phyloP scores from a whole-genome alignment of 495 filamentous ascomycete genomes.

The Poronia punctata region DNA sequence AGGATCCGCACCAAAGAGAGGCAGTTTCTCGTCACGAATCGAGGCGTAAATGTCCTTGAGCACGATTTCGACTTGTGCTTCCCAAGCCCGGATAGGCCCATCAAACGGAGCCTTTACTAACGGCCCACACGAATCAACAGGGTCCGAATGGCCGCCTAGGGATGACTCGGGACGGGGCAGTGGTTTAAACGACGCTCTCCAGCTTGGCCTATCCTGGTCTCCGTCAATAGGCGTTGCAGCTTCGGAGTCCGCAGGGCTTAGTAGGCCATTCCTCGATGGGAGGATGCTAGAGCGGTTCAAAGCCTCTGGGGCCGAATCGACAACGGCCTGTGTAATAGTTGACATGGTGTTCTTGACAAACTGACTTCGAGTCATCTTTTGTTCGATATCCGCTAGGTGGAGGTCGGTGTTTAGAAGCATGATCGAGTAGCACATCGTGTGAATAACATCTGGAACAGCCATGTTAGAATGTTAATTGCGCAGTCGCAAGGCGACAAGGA shows the following conservation, averaged over 20 bases:
- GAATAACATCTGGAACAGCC: slow-evolving; percentile 67
- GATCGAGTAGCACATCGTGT: slow-evolving; percentile 94
- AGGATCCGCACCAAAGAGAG: slow-evolving; percentile 62
- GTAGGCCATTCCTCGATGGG: slow-evolving; percentile 27
- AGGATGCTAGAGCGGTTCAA: slow-evolving; percentile 50
- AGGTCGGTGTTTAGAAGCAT: slow-evolving; percentile 94
- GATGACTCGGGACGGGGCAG: slow-evolving; percentile 38
- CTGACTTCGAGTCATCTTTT: slow-evolving; percentile 90
- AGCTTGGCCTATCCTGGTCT: slow-evolving; percentile 37
- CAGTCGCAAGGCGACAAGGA: neutral
- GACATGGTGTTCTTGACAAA: slow-evolving; percentile 97
- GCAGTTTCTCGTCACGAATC: slow-evolving; percentile 77
- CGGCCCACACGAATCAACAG: slow-evolving; percentile 46
- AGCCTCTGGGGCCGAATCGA: slow-evolving; percentile 60
- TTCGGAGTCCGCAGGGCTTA: slow-evolving; percentile 23
- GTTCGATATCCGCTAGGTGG: slow-evolving; percentile 86
- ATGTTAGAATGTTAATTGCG: slow-evolving; percentile 7
- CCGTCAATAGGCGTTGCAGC: slow-evolving; percentile 31
- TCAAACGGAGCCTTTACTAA: slow-evolving; percentile 74
- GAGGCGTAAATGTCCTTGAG: slow-evolving; percentile 89
- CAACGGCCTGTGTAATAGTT: slow-evolving; percentile 69
- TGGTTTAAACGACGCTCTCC: slow-evolving; percentile 42
- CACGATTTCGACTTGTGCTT: slow-evolving; percentile 78
- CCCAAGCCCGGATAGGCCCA: slow-evolving; percentile 76
- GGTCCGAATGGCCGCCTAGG: slow-evolving; percentile 28